These are phyloP conservation scores for Phytophthora podocarpi DNA, from an alignment of 352 stramenopile species.

Conservation along the genomic window DNA sequence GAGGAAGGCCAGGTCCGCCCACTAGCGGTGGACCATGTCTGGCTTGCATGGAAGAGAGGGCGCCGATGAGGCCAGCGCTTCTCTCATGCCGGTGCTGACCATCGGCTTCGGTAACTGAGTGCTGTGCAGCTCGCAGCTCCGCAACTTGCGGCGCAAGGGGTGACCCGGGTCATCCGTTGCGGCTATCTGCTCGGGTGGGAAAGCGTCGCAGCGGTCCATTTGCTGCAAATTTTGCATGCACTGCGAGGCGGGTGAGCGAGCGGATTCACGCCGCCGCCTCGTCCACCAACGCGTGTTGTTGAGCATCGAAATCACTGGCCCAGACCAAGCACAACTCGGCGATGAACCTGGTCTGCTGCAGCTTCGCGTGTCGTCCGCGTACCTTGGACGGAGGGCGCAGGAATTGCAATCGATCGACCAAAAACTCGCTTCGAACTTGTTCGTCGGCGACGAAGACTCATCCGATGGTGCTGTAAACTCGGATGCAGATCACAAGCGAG, in stretches of 20 bases:
- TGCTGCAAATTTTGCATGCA: conserved; percentile 3
- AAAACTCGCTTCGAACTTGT: background rate
- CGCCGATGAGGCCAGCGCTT: background rate
- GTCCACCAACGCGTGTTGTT: conserved; percentile 22
- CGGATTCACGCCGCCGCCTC: conserved; percentile 15
- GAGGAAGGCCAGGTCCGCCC: background rate
- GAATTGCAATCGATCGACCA: conserved; percentile 17
- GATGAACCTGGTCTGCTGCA: conserved; percentile 15
- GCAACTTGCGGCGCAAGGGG: no score
- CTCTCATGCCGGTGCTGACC: background rate
- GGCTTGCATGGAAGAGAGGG: conserved; percentile 2
- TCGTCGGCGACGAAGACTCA: conserved; percentile 9
- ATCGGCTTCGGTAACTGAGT: no score
- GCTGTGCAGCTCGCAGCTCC: no score
- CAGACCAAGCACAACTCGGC: conserved; percentile 15
- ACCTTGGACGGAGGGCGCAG: no score
- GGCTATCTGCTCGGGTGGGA: conserved; percentile 11
- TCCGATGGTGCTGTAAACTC: conserved; percentile 2
- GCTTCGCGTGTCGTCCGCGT: no score
- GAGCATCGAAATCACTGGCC: conserved; percentile 28
- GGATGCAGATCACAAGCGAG: no score
- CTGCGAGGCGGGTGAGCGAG: background rate
- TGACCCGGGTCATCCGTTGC: no score
- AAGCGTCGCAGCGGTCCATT: conserved; percentile 16
- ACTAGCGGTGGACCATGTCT: conserved; percentile 4